phyloP scores from a whole-genome alignment of 345 rosid species.

The Linum usitatissimum region DNA sequence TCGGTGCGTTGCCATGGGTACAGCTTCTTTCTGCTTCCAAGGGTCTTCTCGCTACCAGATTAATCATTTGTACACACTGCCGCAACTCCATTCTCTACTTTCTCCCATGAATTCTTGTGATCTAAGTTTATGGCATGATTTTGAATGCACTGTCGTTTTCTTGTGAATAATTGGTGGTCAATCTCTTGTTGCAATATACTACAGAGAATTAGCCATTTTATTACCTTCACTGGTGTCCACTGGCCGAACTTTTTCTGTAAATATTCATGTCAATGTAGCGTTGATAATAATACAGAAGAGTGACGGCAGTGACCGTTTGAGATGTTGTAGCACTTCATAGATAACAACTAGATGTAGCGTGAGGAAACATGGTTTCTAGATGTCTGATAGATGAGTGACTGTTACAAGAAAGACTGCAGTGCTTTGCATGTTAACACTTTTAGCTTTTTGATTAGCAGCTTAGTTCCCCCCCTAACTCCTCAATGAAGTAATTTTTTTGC shows the following conservation, averaged over 20 bases:
- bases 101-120: neutral
- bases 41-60: conserved; percentile 8
- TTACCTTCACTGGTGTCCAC: neutral
- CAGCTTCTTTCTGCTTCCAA: conserved; percentile 35
- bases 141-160: neutral
- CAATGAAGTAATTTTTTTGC: conserved; percentile 1
- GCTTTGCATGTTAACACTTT: neutral
- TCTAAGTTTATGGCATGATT: neutral
- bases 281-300: neutral
- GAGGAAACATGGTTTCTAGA: too few relatives aligned
- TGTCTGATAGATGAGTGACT: neutral
- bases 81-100: conserved; percentile 4
- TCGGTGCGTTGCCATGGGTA: conserved; percentile 99
- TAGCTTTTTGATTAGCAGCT: neutral
- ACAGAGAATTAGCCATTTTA: neutral
- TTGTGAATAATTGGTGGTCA: neutral
- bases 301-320: too few relatives aligned
- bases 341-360: too few relatives aligned
- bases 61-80: conserved; percentile 8
- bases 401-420: neutral
- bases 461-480: neutral
- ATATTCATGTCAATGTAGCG: too few relatives aligned
- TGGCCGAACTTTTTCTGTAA: neutral
- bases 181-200: neutral
- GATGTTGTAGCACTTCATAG: too few relatives aligned